Conservation (phyloP, 371 early-diverging fungal genomes). For the Zancudomyces culisetae region DNA sequence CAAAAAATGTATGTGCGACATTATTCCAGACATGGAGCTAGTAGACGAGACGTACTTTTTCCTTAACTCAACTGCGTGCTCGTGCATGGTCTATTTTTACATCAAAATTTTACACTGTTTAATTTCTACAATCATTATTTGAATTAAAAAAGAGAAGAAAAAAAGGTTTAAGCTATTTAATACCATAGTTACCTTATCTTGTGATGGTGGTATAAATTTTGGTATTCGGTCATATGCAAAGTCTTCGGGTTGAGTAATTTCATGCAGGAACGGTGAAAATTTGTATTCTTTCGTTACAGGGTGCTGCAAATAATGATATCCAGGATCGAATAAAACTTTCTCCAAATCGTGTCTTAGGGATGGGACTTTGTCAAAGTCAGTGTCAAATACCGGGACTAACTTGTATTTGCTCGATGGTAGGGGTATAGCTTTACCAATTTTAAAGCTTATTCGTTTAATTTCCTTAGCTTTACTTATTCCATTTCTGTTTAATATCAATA, state of each 20-base stretch:
- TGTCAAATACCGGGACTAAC: too few relatives aligned
- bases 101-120: too few relatives aligned
- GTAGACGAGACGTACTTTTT: conserved; percentile 64
- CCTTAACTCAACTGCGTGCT: conserved; percentile 15
- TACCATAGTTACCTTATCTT: conserved; percentile 29
- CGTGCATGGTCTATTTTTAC: conserved; percentile 5
- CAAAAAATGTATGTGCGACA: conserved; percentile 61
- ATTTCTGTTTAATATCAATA: too few relatives aligned
- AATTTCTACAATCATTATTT: too few relatives aligned
- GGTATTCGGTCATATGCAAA: conserved; percentile 58
- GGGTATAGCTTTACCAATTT: too few relatives aligned
- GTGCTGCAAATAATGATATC: conserved; percentile 68
- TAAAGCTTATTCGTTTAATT: too few relatives aligned
- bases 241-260: conserved; percentile 56
- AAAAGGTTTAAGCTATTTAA: too few relatives aligned
- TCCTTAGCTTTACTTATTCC: too few relatives aligned
- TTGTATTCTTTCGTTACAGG: conserved; percentile 55
- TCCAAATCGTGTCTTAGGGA: conserved; percentile 58
- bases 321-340: conserved; percentile 61
- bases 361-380: conserved; percentile 17
- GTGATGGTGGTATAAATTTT: conserved; percentile 60
- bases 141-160: too few relatives aligned
- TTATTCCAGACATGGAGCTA: conserved; percentile 57
- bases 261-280: conserved; percentile 53
- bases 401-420: too few relatives aligned